Conservation (phyloP, 1,139 yeast species). For the Pichia sp. region DNA sequence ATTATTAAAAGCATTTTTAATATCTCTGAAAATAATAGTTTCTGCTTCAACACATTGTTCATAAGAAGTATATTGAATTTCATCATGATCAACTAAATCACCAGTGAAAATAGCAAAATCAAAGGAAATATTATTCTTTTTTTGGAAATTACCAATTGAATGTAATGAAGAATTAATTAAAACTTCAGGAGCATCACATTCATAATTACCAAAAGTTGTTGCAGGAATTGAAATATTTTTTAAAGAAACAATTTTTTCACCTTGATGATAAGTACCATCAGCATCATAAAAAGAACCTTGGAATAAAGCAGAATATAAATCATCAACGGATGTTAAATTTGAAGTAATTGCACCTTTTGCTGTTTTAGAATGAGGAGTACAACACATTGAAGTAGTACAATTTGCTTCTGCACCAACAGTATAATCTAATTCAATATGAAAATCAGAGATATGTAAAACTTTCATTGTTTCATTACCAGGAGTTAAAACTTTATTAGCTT, state of each 20-base stretch:
- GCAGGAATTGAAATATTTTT: conserved; percentile 37
- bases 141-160: conserved; percentile 35
- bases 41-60: conserved; percentile 51
- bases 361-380: conserved; percentile 32
- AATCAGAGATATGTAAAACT: conserved; percentile 62
- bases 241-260: conserved; percentile 8
- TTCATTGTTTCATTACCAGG: conserved; percentile 42
- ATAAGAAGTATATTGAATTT: conserved; percentile 37
- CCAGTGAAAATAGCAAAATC: conserved; percentile 66
- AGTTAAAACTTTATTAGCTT: conserved; percentile 31
- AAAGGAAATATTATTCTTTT: conserved; percentile 33
- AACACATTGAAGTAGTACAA: conserved; percentile 48
- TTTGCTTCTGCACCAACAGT: conserved; percentile 54
- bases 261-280: conserved; percentile 18
- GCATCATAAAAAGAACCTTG: conserved; percentile 21
- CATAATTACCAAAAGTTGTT: conserved; percentile 52
- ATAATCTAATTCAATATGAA: conserved; percentile 56
- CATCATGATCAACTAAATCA: conserved; percentile 38
- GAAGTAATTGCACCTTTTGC: conserved; percentile 30
- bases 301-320: conserved; percentile 22
- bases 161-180: conserved; percentile 51
- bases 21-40: conserved; percentile 41
- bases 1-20: conserved; percentile 48
- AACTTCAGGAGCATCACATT: conserved; percentile 59
- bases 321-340: conserved; percentile 11